Conservation (phyloP, 2,329 filamentous ascomycete genomes). For the Calonectria honghensis region DNA sequence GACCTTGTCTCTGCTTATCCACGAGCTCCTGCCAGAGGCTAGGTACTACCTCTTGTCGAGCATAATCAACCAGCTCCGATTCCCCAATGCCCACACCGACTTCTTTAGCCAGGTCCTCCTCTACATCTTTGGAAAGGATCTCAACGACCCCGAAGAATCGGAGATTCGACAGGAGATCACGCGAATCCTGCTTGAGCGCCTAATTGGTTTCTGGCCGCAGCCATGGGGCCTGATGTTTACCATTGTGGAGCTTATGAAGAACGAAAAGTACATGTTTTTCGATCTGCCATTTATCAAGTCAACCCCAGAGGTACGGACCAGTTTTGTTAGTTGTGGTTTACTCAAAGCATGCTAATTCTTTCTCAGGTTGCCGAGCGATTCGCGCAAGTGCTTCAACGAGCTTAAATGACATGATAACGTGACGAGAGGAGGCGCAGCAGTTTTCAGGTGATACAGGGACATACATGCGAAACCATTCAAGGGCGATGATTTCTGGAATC, state of each 20-base stretch:
- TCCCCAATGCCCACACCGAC: slow-evolving; percentile 90
- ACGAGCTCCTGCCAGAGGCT: slow-evolving; percentile 83
- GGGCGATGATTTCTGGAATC: slow-evolving; percentile 51
- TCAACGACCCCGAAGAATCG: slow-evolving; percentile 82
- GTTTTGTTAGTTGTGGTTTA: too few species aligned
- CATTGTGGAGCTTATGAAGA: slow-evolving; percentile 92
- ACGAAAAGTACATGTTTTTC: slow-evolving; percentile 93
- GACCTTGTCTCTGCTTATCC: slow-evolving; percentile 84
- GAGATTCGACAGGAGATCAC: slow-evolving; percentile 94
- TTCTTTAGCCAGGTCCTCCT: slow-evolving; percentile 93
- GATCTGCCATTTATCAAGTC: slow-evolving; percentile 94
- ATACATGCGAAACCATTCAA: slow-evolving; percentile 42
- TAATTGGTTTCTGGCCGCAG: slow-evolving; percentile 92
- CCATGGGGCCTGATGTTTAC: slow-evolving; percentile 96
- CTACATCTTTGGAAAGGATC: slow-evolving; percentile 87
- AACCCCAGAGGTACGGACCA: slow-evolving; percentile 83
- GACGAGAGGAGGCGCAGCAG: slow-evolving; percentile 23
- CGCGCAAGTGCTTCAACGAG: slow-evolving; percentile 59
- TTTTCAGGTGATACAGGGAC: slow-evolving; percentile 31
- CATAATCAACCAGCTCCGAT: slow-evolving; percentile 94
- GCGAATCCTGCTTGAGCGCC: slow-evolving; percentile 89
- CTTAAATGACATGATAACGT: slow-evolving; percentile 48
- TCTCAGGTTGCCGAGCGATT: slow-evolving; percentile 62
- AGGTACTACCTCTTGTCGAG: slow-evolving; percentile 90
- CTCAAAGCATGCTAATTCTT: slow-evolving; percentile 36